These are phyloP conservation scores for Adenanthera pavonina DNA, from an alignment of 306 rosid species.

Conservation along the genomic window DNA sequence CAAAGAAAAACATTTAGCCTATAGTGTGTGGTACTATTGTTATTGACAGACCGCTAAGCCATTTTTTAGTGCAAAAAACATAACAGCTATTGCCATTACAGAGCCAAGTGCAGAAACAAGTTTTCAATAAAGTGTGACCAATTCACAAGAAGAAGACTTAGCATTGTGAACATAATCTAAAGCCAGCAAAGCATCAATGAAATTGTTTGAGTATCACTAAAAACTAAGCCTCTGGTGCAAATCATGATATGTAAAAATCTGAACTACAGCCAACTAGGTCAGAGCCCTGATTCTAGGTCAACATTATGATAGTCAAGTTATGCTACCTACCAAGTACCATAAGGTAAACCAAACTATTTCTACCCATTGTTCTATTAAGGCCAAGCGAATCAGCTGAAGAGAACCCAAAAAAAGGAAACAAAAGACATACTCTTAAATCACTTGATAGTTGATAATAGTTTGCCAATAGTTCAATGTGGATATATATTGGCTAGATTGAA, in stretches of 20 bases:
- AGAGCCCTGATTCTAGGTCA: slow-evolving; percentile 28
- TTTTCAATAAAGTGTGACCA: not conserved
- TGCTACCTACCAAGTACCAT: slow-evolving; percentile 10
- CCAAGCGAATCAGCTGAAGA: not conserved
- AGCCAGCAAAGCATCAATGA: slow-evolving; percentile 16
- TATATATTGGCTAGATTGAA: not conserved
- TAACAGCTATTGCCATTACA: slow-evolving; percentile 28
- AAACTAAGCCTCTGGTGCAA: slow-evolving; percentile 12
- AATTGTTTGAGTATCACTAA: slow-evolving; percentile 24
- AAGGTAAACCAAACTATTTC: slow-evolving; percentile 31
- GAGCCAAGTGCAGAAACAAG: not conserved
- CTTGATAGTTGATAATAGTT: not conserved
- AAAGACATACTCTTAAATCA: not conserved
- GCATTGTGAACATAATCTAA: slow-evolving; percentile 31
- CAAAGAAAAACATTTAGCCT: slow-evolving; percentile 37
- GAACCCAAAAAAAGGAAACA: not conserved
- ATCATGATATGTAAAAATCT: slow-evolving; percentile 19
- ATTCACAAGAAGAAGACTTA: slow-evolving; percentile 34
- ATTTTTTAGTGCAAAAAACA: not conserved
- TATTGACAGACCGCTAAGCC: slow-evolving; percentile 26
- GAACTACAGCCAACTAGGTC: slow-evolving; percentile 13
- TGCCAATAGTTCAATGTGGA: not conserved
- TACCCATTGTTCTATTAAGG: slow-evolving; percentile 18
- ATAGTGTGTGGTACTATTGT: slow-evolving; percentile 34
- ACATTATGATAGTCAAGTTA: not conserved